Evolutionary conservation across 352 stramenopile species (phyloP).

Genomic region (Thraustochytrium sp.): DNA sequence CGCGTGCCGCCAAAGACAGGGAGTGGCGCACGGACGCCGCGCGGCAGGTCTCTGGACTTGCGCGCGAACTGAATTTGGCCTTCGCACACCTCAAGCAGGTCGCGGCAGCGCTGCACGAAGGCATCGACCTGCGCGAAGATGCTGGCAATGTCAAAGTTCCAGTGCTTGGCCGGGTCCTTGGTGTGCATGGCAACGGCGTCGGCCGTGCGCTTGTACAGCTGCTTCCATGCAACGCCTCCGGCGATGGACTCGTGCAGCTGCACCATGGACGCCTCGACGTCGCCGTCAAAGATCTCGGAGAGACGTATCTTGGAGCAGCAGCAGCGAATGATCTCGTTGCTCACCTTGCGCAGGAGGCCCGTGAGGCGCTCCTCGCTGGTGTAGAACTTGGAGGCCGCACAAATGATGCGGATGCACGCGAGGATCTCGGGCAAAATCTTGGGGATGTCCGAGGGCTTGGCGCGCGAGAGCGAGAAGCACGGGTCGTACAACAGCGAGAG

Average conservation of each 20-base stretch:
- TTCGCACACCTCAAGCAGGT: slow-evolving; percentile 88
- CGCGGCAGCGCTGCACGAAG: slow-evolving; percentile 87
- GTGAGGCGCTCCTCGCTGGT: slow-evolving; percentile 88
- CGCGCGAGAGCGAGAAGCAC: slow-evolving; percentile 74
- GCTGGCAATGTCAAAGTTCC: slow-evolving; percentile 84
- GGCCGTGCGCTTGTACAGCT: slow-evolving; percentile 60
- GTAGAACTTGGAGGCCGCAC: slow-evolving; percentile 83
- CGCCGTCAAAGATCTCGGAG: slow-evolving; percentile 81
- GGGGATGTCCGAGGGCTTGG: slow-evolving; percentile 77
- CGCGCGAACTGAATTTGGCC: slow-evolving; percentile 88
- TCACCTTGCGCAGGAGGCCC: slow-evolving; percentile 83
- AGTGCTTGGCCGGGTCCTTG: slow-evolving; percentile 56
- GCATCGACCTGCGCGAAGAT: slow-evolving; percentile 92
- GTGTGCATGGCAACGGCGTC: slow-evolving; percentile 52
- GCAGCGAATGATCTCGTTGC: slow-evolving; percentile 85
- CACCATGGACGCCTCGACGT: slow-evolving; percentile 75
- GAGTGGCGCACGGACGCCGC: slow-evolving; percentile 58
- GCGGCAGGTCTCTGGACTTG: slow-evolving; percentile 54
- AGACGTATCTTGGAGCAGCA: slow-evolving; percentile 80
- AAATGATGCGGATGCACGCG: slow-evolving; percentile 86
- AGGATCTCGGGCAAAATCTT: slow-evolving; percentile 80
- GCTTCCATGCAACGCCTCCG: slow-evolving; percentile 84
- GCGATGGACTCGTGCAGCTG: slow-evolving; percentile 82
- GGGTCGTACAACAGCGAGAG: slow-evolving; percentile 81
- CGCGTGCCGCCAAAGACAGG: slow-evolving; percentile 83